Percentiles rank a stretch among this genome's conserved stretches.
These are phyloP conservation scores for Globisporangium apiculatum DNA, from an alignment of 352 stramenopile species.

Conservation along the genomic window DNA sequence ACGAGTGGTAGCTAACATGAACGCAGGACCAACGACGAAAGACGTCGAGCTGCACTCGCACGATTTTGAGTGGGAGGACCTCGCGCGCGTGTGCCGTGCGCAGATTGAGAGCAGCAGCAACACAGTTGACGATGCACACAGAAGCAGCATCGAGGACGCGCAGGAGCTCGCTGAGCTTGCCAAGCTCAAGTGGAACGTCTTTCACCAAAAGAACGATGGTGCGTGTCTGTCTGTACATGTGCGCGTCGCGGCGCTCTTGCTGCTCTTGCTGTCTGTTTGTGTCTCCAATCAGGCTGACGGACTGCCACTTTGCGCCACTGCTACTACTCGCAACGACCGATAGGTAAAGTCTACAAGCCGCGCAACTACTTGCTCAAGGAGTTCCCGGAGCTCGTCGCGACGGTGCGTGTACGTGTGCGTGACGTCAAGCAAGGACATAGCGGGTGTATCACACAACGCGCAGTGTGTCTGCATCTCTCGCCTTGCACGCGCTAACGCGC, in stretches of 20 bases:
- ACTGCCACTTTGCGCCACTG: background rate
- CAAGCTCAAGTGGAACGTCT: slow-evolving; percentile 68
- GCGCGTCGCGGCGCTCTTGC: background rate
- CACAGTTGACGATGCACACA: background rate
- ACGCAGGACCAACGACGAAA: slow-evolving; percentile 25
- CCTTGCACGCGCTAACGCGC: too few relatives aligned
- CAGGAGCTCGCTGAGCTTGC: slow-evolving; percentile 40
- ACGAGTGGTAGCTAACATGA: too few relatives aligned
- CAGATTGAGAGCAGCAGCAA: slow-evolving; percentile 6
- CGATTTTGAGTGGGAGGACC: slow-evolving; percentile 73
- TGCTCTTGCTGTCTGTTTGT: background rate
- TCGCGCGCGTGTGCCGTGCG: slow-evolving; percentile 37
- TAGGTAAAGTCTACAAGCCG: slow-evolving; percentile 77
- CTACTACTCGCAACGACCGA: background rate
- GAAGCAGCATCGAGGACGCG: slow-evolving; percentile 1
- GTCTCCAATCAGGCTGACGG: too few relatives aligned
- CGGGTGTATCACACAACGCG: too few relatives aligned
- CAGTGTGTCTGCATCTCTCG: too few relatives aligned
- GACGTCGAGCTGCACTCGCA: slow-evolving; percentile 64
- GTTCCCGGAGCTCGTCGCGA: slow-evolving; percentile 59
- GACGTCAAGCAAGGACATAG: too few relatives aligned
- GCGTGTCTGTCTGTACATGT: background rate
- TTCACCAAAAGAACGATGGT: slow-evolving; percentile 77
- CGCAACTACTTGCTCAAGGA: slow-evolving; percentile 78
- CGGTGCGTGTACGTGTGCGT: slow-evolving; percentile 12